Base-by-base conservation (phyloP, 179 eudicot genomes). In the Spergularia azorica region DNA sequence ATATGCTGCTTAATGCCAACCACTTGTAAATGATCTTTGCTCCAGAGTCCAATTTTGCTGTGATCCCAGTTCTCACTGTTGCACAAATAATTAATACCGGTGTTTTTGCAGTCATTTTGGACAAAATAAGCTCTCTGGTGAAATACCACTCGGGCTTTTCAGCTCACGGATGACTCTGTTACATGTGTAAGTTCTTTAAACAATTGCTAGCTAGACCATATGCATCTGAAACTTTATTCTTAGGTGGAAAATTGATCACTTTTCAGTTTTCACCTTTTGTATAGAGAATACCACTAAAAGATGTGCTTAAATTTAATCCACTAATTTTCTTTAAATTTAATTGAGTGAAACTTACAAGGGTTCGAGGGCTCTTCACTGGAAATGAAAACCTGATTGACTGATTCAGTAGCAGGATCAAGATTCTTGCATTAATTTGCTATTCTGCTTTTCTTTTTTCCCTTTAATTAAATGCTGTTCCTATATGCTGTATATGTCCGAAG, bases 1-100 rank as follows among this genome's bases (percentile, higher is more conserved):
- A 92, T 75, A 74, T 70, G 86, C 85, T 92, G 72, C 80, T 82
- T 77, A 73, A 76, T 9, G 86, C 91, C 18, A 70, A 67, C 54
- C 95, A 92, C 86, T 89, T 92, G 95, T 90, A 87, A 61, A 86
- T 74, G 54, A 58, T 69, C 20, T 46, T 69, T 82, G 68, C 71
- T 75, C 39, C 51, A n/a, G 38, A 63, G 20, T 41, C 48, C 52
- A 20, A 15, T 43, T 63, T 39, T 56, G 65, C 9, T 1, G 10
- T 58, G 48, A 61, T 57, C 76, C 48, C 0, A 12, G 56, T 80
- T 43, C 60, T 32, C 38, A 5, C 18, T 72, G 20, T 70, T 66
- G 15, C 38, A 26, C 75, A 52, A 20, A 52, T n/a, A 39, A 60
- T 58, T 74, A 10, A 65, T 71, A 48, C 55, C 59, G 69, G 36